Conservation (phyloP, 1,139 yeast genomes). For the Yamadazyma triangularis region DNA sequence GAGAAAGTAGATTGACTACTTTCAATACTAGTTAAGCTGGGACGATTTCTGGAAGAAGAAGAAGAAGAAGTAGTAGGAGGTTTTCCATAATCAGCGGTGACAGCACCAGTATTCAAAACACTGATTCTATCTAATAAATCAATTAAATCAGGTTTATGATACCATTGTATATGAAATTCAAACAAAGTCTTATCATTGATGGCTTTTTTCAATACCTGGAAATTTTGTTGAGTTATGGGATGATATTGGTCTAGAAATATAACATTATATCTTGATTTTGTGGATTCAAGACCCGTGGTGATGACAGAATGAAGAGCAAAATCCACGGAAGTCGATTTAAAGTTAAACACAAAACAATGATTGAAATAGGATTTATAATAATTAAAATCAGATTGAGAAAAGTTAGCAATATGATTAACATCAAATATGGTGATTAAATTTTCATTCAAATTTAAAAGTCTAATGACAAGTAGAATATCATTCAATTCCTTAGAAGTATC, state of each 20-base stretch:
- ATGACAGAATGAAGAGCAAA: conserved; percentile 19
- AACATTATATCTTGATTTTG: conserved; percentile 22
- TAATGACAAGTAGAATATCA: conserved; percentile 32
- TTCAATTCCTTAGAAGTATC: conserved; percentile 28
- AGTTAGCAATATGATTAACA: conserved; percentile 10
- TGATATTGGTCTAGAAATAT: conserved; percentile 13
- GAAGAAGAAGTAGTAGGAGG: no score
- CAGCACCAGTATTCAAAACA: background rate
- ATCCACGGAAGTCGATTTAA: conserved; percentile 14
- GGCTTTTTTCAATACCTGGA: conserved; percentile 2
- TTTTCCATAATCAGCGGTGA: background rate
- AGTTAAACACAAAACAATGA: conserved; percentile 18
- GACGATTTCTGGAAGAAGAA: background rate
- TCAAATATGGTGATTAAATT: conserved; percentile 27
- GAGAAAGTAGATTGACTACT: background rate
- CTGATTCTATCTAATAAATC: conserved; percentile 16
- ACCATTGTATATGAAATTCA: conserved; percentile 23
- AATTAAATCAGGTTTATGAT: conserved; percentile 23
- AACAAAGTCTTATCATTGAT: conserved; percentile 22
- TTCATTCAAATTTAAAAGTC: conserved; percentile 26
- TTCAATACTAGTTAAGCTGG: background rate
- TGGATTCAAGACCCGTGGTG: conserved; percentile 27
- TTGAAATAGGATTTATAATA: conserved; percentile 18
- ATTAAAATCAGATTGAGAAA: conserved; percentile 10
- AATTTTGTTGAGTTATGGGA: conserved; percentile 6